phyloP scores from a whole-genome alignment of 208 protist species.

The Leishmania lainsoni region DNA sequence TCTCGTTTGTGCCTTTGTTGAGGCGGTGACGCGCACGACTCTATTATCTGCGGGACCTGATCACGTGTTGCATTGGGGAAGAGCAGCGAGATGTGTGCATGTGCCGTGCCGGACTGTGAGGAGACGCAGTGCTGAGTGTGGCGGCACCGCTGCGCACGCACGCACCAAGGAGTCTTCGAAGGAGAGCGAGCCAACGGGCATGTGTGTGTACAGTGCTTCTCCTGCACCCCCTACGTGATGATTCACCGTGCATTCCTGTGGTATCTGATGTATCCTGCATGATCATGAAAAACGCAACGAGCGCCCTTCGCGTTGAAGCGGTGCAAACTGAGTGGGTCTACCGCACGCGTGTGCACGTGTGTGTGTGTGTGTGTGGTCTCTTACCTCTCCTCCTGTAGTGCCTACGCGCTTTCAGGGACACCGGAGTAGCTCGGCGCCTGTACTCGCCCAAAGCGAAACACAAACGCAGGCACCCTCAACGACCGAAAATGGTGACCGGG shows the following conservation, averaged over 20 bases:
- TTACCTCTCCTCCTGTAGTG: background rate
- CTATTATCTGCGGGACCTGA: conserved; percentile 55
- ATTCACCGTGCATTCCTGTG: conserved; percentile 73
- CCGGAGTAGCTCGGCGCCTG: background rate
- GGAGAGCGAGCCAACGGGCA: too few species aligned
- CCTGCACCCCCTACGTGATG: conserved; percentile 11
- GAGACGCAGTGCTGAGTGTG: conserved; percentile 13
- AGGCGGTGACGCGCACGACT: conserved; percentile 37
- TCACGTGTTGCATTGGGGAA: conserved; percentile 16
- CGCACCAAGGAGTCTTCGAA: background rate
- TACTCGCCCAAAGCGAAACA: background rate
- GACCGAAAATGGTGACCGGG: background rate
- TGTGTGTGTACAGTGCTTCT: background rate
- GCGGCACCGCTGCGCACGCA: background rate
- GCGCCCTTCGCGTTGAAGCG: conserved; percentile 25
- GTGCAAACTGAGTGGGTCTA: conserved; percentile 21
- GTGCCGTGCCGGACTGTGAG: conserved; percentile 3
- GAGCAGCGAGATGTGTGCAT: conserved; percentile 36
- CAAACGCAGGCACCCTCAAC: background rate
- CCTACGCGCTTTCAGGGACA: background rate
- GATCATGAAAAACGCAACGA: conserved; percentile 63
- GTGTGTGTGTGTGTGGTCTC: background rate
- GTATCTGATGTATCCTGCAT: conserved; percentile 56
- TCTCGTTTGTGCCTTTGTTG: background rate
- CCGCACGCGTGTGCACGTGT: too few species aligned